Evolutionary conservation across 257 asterid genomes (phyloP).

Genomic region (Jacaranda mimosifolia): DNA sequence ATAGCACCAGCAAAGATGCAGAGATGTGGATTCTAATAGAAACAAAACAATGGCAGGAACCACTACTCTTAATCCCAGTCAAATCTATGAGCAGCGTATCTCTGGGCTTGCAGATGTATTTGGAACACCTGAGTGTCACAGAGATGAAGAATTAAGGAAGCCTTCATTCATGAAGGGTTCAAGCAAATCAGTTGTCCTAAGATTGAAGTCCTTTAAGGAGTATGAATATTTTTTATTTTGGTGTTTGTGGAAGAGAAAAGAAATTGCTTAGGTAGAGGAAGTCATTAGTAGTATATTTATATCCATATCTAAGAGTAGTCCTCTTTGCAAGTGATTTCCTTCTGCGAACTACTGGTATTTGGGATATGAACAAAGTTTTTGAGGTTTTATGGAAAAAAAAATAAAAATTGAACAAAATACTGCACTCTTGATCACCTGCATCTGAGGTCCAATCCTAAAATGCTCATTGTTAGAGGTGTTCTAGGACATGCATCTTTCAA

Average conservation of each 20-base stretch:
- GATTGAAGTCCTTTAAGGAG: background rate
- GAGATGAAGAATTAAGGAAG: constrained; percentile 43
- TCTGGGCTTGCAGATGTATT: constrained; percentile 80
- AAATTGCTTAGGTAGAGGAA: background rate
- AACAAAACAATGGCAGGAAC: constrained; percentile 85
- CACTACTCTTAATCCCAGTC: constrained; percentile 74
- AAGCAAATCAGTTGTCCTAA: background rate
- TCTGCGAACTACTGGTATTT: no score
- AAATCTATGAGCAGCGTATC: constrained; percentile 89
- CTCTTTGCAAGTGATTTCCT: background rate
- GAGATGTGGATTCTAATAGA: constrained; percentile 87
- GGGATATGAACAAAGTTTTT: no score
- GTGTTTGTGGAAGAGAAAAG: background rate
- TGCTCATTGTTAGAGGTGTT: constrained; percentile 60
- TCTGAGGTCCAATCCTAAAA: constrained; percentile 49
- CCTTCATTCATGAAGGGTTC: no score
- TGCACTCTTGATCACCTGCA: constrained; percentile 53
- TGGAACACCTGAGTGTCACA: constrained; percentile 71
- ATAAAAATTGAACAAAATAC: constrained; percentile 8
- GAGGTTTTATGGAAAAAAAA: no score
- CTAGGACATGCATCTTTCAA: constrained; percentile 51
- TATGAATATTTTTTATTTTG: background rate
- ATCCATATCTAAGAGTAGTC: background rate
- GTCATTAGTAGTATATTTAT: background rate
- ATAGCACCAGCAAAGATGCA: constrained; percentile 61